These are phyloP conservation scores for Meredithiella fracta DNA, from an alignment of 2,329 filamentous ascomycete genomes.

Conservation along the genomic window DNA sequence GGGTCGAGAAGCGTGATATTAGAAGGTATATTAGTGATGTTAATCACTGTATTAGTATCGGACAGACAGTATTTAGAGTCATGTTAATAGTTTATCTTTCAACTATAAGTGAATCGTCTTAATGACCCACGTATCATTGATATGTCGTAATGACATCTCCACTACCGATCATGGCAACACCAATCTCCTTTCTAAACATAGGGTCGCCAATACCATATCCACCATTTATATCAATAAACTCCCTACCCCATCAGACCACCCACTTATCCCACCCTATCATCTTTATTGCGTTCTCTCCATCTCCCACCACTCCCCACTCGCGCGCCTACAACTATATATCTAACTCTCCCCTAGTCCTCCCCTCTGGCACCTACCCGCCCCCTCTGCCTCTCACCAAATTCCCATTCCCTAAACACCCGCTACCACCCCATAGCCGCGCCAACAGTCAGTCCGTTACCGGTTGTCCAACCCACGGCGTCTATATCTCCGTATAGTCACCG, in stretches of 20 bases:
- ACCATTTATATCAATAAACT: background rate
- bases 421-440: background rate
- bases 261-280: background rate
- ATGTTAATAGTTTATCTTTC: background rate
- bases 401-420: background rate
- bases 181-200: background rate
- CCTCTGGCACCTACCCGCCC: background rate
- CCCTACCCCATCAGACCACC: background rate
- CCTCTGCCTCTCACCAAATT: background rate
- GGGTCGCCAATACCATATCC: background rate
- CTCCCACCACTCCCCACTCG: background rate
- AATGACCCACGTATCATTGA: background rate
- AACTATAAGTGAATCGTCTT: background rate
- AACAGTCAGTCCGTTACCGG: too few relatives aligned
- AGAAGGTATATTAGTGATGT: background rate
- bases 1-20: background rate
- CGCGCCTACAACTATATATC: background rate
- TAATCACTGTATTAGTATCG: background rate
- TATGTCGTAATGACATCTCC: background rate
- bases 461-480: too few relatives aligned
- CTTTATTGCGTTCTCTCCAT: background rate
- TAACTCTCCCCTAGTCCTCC: background rate
- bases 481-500: too few relatives aligned
- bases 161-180: background rate
- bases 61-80: background rate